Base-by-base conservation (phyloP, 164 flowering plant genomes). In the Kingdonia uniflora region DNA sequence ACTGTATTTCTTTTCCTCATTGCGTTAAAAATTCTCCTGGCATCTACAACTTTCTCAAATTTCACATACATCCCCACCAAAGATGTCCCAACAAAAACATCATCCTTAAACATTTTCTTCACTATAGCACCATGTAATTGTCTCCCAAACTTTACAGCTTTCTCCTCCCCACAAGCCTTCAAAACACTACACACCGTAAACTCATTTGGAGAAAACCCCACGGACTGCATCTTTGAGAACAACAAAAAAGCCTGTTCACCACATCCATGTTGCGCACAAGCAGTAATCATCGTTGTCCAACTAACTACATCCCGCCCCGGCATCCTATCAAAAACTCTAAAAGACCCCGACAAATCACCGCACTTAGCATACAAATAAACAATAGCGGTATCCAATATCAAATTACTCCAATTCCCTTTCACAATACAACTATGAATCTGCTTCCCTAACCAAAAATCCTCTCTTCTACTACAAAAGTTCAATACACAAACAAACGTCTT, bases 231-330 rank as follows among this genome's bases (percentile, higher is more conserved):
- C 44, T 21, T 51, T 0, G 67, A 60, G 22, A 87, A 77, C 80
- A 83, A 46, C 0, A 22, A 57, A 25, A 85, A 63, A 12, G 80
- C 89, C 48, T 79, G 75, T 24, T 64, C 49, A 11, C 74, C 84
- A 54, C 29, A 40, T 14, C 83, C 81, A 48, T 75, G 74, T 62
- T 78, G 85, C 1, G 85, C 73, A 63, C 76, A 81, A 47, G 84
- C 85, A 14, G 83, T 65, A 2, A 90, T 77, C 61, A 90, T 62
- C 0, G 91, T 67, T 0, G 91, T 87, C 95, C 97, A 90, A 64
- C 71, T 69, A 57, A 90, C 67, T 7, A 81, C 82, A 74, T 90
- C 96, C 50, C 75, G 60, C 42, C 73, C 71, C 4, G 52, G 42
- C 81, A 85, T 79, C 62, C 54, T 58, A 49, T 80, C 74, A 67